A percentile compares a stretch with the other conserved stretches of the same genome.
Conservation (phyloP, 2,329 filamentous ascomycete genomes). For the Beauveria pseudobassiana region DNA sequence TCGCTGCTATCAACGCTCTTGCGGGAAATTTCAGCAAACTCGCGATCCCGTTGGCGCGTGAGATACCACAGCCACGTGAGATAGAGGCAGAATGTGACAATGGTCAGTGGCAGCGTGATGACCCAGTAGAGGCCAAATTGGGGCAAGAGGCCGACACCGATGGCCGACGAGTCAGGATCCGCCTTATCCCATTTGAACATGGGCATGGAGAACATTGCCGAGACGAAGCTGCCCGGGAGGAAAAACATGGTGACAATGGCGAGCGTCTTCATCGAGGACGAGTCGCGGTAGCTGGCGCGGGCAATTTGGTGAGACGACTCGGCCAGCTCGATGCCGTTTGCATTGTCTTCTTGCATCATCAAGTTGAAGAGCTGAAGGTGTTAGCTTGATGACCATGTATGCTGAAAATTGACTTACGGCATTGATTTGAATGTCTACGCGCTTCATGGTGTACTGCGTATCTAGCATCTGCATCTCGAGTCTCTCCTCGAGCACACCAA, state of each 20-base stretch:
- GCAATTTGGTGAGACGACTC: slow-evolving; percentile 25
- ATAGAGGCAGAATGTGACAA: slow-evolving; percentile 28
- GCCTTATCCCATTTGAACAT: slow-evolving; percentile 27
- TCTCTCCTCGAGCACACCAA: slow-evolving; percentile 24
- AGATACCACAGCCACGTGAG: slow-evolving; percentile 26
- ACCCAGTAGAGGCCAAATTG: slow-evolving; percentile 35
- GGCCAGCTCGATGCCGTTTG: slow-evolving; percentile 25
- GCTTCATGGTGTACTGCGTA: slow-evolving; percentile 27
- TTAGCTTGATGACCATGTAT: background rate
- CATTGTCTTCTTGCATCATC: slow-evolving; percentile 30
- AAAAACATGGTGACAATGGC: slow-evolving; percentile 37
- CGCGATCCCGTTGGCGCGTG: slow-evolving; percentile 17
- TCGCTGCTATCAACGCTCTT: background rate
- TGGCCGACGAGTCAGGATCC: slow-evolving; percentile 14
- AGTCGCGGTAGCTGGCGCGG: slow-evolving; percentile 30
- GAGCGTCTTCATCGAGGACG: slow-evolving; percentile 36
- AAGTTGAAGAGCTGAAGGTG: slow-evolving; percentile 27
- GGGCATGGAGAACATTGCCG: slow-evolving; percentile 32
- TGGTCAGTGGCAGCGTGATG: slow-evolving; percentile 31
- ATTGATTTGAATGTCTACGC: slow-evolving; percentile 32
- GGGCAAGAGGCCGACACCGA: slow-evolving; percentile 24
- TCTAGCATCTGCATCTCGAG: slow-evolving; percentile 30
- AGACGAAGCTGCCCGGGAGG: slow-evolving; percentile 34
- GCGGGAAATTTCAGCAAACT: background rate
- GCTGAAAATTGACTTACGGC: slow-evolving; percentile 21